These are phyloP conservation scores for Geosmithia morbida DNA, from an alignment of 2,329 filamentous ascomycete genomes.

Conservation along the genomic window DNA sequence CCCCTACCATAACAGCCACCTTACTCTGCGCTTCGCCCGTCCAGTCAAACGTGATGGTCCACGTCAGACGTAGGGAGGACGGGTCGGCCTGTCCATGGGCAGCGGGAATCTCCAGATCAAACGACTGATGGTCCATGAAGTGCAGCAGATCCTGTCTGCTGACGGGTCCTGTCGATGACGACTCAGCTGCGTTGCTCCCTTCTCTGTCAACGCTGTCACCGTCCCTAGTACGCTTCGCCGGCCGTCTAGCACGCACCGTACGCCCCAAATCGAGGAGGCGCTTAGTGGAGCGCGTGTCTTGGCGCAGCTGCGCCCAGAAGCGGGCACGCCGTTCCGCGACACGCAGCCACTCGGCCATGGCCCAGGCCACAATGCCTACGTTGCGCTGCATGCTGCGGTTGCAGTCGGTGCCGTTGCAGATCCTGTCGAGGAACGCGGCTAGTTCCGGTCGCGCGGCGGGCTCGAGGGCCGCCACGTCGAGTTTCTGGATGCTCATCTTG, in stretches of 20 bases:
- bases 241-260: slow-evolving; percentile 9
- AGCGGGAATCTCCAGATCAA: slow-evolving; percentile 25
- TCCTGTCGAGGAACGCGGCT: slow-evolving; percentile 30
- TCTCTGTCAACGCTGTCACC: slow-evolving; percentile 7
- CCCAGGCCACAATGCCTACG: slow-evolving; percentile 47
- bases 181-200: slow-evolving; percentile 3
- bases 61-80: slow-evolving; percentile 38
- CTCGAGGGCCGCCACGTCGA: slow-evolving; percentile 41
- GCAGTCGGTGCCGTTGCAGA: slow-evolving; percentile 18
- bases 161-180: slow-evolving; percentile 2
- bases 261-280: slow-evolving; percentile 9
- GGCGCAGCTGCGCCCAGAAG: slow-evolving; percentile 45
- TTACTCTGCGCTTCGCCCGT: slow-evolving; percentile 53
- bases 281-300: slow-evolving; percentile 24
- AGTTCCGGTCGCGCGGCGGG: slow-evolving; percentile 45
- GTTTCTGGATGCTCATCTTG: slow-evolving; percentile 31
- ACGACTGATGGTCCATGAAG: slow-evolving; percentile 35
- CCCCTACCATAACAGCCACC: slow-evolving; percentile 36
- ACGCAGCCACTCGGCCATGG: slow-evolving; percentile 54
- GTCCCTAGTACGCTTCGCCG: slow-evolving; percentile 8
- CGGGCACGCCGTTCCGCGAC: slow-evolving; percentile 43
- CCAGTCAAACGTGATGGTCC: slow-evolving; percentile 57
- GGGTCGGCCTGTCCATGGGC: slow-evolving; percentile 6
- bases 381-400: slow-evolving; percentile 38
- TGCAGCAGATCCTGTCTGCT: slow-evolving; percentile 30